These are phyloP conservation scores for Coccomyxa subellipsoidea DNA, from an alignment of 163 green algal species.

Conservation along the genomic window DNA sequence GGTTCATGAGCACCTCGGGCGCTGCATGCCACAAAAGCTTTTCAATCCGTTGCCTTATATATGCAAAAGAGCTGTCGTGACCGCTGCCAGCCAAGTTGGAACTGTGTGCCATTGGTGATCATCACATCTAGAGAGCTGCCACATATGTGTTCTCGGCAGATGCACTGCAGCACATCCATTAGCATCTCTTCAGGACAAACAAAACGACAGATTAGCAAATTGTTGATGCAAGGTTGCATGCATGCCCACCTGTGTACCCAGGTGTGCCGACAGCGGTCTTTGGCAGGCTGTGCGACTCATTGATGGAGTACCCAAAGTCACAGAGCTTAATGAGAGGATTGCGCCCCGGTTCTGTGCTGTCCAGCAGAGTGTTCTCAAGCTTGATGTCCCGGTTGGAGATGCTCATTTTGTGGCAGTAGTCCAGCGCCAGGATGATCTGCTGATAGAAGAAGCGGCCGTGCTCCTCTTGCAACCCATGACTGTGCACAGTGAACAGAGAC, in stretches of 20 bases:
- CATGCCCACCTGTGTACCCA: conserved; percentile 46
- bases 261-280: conserved; percentile 64
- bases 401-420: conserved; percentile 54
- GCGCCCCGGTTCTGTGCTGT: conserved; percentile 29
- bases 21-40: conserved; percentile 7
- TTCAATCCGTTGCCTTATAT: no score
- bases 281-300: conserved; percentile 60
- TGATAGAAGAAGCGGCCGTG: conserved; percentile 48
- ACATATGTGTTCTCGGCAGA: background rate
- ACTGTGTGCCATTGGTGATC: no score
- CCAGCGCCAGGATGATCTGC: conserved; percentile 74
- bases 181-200: no score
- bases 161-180: background rate
- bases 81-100: no score
- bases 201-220: background rate
- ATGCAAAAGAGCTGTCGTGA: no score
- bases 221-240: background rate
- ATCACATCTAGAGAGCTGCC: no score
- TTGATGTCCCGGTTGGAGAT: conserved; percentile 72
- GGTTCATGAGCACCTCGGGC: conserved; percentile 26
- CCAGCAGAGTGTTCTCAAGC: conserved; percentile 75
- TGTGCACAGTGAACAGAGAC: background rate
- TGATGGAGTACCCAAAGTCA: conserved; percentile 83
- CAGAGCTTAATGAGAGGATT: conserved; percentile 85
- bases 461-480: conserved; percentile 37